Evolutionary conservation across 2,329 filamentous ascomycete species (phyloP).

Genomic region (Diaporthe sp.): DNA sequence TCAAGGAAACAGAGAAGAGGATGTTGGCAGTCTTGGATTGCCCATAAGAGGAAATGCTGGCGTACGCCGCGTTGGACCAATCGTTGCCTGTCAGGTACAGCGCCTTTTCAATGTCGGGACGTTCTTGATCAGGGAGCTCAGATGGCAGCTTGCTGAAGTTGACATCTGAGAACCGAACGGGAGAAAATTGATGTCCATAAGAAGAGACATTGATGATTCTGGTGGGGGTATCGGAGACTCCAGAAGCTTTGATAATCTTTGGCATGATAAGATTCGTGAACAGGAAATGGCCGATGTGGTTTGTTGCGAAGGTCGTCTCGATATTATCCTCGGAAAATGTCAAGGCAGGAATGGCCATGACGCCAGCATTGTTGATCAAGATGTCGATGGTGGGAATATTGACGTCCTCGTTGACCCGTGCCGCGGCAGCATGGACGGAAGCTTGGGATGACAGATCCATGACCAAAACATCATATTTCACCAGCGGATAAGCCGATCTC

Average conservation of each 20-base stretch:
- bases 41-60: neutral
- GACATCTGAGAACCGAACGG: neutral
- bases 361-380: neutral
- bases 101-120: neutral
- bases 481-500: neutral
- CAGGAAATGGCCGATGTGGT: neutral
- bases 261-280: neutral
- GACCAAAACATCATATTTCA: neutral
- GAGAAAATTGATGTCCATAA: neutral
- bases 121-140: neutral
- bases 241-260: neutral
- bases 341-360: neutral
- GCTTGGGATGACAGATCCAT: neutral
- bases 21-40: neutral
- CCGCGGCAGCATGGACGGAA: neutral
- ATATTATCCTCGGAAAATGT: neutral
- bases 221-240: neutral
- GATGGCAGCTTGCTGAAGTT: neutral
- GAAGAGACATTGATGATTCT: neutral
- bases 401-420: neutral
- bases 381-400: neutral
- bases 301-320: neutral
- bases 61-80: neutral
- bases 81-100: neutral
- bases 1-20: neutral